Evolutionary conservation across 192 early-diverging fungal species (phyloP).

Genomic region (Gaertneriomyces semiglobifer): DNA sequence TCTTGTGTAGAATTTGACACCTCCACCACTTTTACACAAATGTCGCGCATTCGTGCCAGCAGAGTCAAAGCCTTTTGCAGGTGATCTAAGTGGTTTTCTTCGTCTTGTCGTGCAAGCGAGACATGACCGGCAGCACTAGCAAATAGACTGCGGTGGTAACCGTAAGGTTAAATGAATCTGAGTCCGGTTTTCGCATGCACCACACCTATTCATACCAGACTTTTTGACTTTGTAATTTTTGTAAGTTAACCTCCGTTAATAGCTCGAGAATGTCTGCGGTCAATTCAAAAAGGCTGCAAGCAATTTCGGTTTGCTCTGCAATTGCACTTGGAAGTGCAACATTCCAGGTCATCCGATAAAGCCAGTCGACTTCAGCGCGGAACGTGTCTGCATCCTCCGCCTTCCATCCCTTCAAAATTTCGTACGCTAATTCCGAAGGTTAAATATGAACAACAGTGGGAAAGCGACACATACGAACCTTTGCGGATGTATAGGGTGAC

Average conservation of each 20-base stretch:
- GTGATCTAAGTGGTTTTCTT: not conserved
- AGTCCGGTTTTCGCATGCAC: not conserved
- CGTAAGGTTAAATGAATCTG: not conserved
- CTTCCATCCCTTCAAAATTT: conserved; percentile 9
- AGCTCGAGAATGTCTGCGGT: conserved; percentile 19
- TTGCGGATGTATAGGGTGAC: conserved; percentile 12
- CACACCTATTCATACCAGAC: conserved; percentile 15
- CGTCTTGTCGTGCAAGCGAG: conserved; percentile 7
- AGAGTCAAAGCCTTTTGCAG: conserved; percentile 6
- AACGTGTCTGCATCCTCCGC: not conserved
- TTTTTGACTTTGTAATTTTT: conserved; percentile 16
- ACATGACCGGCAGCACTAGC: conserved; percentile 17
- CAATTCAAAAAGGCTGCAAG: conserved; percentile 15
- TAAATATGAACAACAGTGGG: too few species aligned
- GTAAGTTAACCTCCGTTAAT: conserved; percentile 8
- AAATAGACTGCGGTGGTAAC: not conserved
- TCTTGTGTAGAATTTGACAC: not conserved
- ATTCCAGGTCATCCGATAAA: conserved; percentile 25
- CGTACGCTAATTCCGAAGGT: too few species aligned
- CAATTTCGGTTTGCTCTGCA: conserved; percentile 4
- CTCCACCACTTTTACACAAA: not conserved
- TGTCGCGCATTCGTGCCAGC: conserved; percentile 10
- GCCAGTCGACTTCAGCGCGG: conserved; percentile 25
- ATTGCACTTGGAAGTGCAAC: conserved; percentile 13
- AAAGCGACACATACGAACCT: not conserved